These are phyloP conservation scores for Tolypocladium pustulatum DNA, from an alignment of 2,329 filamentous ascomycete genomes.

Conservation along the genomic window DNA sequence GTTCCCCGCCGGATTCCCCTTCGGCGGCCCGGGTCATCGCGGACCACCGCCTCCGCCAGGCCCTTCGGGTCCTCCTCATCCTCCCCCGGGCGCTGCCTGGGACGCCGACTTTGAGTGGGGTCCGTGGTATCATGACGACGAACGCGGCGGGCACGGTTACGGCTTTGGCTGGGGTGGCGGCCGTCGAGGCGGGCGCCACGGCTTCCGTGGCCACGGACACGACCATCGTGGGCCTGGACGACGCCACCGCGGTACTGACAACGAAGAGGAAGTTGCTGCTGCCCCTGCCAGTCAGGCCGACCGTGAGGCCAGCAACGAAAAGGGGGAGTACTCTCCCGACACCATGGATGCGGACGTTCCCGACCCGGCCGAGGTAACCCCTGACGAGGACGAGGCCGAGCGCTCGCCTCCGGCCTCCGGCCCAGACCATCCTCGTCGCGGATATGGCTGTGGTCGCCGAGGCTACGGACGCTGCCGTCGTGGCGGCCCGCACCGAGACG, in stretches of 20 bases:
- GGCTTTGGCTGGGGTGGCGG: constrained; percentile 8
- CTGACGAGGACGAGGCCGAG: constrained; percentile 18
- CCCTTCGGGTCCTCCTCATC: constrained; percentile 1
- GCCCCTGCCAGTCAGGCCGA: constrained; percentile 3
- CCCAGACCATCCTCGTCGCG: constrained; percentile 7
- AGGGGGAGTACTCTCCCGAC: constrained; percentile 22
- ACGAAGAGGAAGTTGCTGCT: constrained; percentile 5
- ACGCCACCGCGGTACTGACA: constrained; percentile 13
- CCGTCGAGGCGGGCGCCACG: constrained; percentile 3
- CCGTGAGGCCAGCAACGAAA: constrained; percentile 16
- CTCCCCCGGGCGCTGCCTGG: constrained; percentile 5
- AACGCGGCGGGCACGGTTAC: constrained; percentile 8
- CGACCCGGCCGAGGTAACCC: constrained; percentile 21
- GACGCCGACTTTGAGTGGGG: constrained; percentile 12
- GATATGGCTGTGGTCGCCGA: constrained; percentile 10
- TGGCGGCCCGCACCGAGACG: too few species aligned
- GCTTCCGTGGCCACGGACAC: neutral
- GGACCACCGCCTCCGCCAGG: neutral
- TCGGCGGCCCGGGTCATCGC: constrained; percentile 10
- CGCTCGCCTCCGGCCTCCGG: constrained; percentile 8
- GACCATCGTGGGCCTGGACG: constrained; percentile 6
- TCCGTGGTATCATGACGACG: constrained; percentile 9
- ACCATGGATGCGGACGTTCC: constrained; percentile 18
- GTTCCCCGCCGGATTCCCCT: constrained; percentile 23
- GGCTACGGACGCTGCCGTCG: constrained; percentile 8